These are phyloP conservation scores for Cercospora citrullina DNA, from an alignment of 2,329 filamentous ascomycete genomes.

Conservation along the genomic window DNA sequence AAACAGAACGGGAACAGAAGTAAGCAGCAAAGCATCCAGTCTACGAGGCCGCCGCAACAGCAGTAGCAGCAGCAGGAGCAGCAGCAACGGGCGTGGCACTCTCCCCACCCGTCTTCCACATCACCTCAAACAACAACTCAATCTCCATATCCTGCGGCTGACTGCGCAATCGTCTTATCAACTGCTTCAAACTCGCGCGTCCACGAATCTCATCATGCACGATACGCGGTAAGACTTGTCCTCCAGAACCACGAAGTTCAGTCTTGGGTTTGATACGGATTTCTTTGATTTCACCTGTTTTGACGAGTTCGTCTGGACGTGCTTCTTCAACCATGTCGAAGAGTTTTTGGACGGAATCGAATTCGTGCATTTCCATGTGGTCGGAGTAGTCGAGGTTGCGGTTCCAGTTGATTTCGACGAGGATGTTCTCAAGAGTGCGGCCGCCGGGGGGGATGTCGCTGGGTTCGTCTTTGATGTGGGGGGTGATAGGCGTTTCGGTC, in stretches of 20 bases:
- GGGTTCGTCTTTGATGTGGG: slow-evolving; percentile 9
- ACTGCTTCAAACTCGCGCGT: slow-evolving; percentile 16
- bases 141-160: slow-evolving; percentile 19
- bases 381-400: slow-evolving; percentile 20
- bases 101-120: slow-evolving; percentile 15
- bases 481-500: neutral
- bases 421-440: slow-evolving; percentile 17
- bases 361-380: slow-evolving; percentile 21
- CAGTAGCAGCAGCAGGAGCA: neutral
- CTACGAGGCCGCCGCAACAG: neutral
- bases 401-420: slow-evolving; percentile 21
- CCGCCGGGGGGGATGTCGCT: neutral
- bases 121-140: slow-evolving; percentile 20
- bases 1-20: neutral
- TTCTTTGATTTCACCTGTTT: slow-evolving; percentile 16
- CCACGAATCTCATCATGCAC: slow-evolving; percentile 21
- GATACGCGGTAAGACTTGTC: slow-evolving; percentile 17
- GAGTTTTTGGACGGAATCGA: slow-evolving; percentile 14
- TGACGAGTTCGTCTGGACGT: slow-evolving; percentile 17
- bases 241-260: slow-evolving; percentile 11
- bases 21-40: neutral
- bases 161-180: slow-evolving; percentile 18
- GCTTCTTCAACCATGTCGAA: slow-evolving; percentile 21
- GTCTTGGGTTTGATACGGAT: slow-evolving; percentile 19
- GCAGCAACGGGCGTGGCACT: neutral